Evolutionary conservation across 108 stramenopile genomes (phyloP).

Genomic region (Skeletonema costatum): DNA sequence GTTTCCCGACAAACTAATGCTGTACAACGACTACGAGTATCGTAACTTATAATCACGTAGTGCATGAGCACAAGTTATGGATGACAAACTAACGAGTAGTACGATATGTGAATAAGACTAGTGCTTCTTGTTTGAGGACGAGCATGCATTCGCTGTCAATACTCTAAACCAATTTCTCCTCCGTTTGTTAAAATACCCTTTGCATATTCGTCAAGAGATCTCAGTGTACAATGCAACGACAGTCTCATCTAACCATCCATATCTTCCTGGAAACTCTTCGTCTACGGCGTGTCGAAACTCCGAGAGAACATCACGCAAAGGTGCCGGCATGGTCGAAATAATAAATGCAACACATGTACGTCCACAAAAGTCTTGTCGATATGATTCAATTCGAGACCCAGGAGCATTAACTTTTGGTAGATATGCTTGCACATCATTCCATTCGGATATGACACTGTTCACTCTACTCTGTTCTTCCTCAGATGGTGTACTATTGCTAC

Average conservation of each 20-base stretch:
- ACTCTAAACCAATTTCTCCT: not conserved
- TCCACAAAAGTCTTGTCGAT: not conserved
- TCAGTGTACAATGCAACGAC: constrained; percentile 10
- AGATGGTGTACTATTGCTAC: not conserved
- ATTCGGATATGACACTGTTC: not conserved
- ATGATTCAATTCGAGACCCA: constrained; percentile 3
- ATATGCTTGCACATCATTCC: constrained; percentile 8
- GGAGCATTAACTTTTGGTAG: constrained; percentile 8
- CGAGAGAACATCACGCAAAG: not conserved
- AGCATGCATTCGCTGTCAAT: too few species aligned
- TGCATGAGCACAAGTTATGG: too few species aligned
- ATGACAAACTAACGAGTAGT: too few species aligned
- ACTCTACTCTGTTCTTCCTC: constrained; percentile 7
- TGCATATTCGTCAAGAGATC: not conserved
- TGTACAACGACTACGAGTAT: too few species aligned
- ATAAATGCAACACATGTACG: constrained; percentile 10
- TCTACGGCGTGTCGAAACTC: not conserved
- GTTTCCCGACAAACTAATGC: too few species aligned
- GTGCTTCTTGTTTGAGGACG: too few species aligned
- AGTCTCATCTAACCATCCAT: constrained; percentile 5
- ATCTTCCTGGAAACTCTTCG: constrained; percentile 4
- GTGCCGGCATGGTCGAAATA: not conserved
- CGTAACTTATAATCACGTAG: too few species aligned
- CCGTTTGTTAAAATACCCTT: not conserved
- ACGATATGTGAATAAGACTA: too few species aligned